Evolutionary conservation across 495 filamentous ascomycete species (phyloP), one percentile per base, ranked within the genome.

Genomic region (Tuber magnatum): DNA sequence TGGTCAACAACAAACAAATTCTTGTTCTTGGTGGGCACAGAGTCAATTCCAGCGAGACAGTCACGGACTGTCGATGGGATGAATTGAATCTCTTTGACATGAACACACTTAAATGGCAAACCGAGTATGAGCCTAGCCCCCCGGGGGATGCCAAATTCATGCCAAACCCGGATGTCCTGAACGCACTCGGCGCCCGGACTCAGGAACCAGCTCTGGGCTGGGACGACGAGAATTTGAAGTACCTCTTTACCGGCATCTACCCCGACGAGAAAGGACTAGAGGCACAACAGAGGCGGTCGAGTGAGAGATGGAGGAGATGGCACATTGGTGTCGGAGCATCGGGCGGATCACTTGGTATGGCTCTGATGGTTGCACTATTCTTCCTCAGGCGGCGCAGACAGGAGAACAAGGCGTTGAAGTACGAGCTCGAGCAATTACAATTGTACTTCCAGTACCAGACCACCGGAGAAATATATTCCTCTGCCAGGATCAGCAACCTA

Each of bases 31-130:
- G 72, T 3, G 72, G 72, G 16, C 44, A 51, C 32, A 40, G 40
- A 16, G 72, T 73, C 72, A 68, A 73, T n/a, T 51, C 72, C 7
- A 73, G 44, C 42, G 46, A 73, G 56, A 44, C 70, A 20, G 12
- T 28, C 41, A 56, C 16, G n/a, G 32, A 51, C 38, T 73, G 72
- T 38, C 20, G 24, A 12, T 73, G 56, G 44, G 72, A 73, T n/a
- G 72, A 73, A 51, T n/a, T 73, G 39, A 51, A 68, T 43, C 32
- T 73, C 42, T 73, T 73, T 39, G 72, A 73, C 48, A 73, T 73
- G 72, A 51, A 51, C 28, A 68, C 41, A 2, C 42, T 73, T 32
- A 38, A 42, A 39, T 73, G 72, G 72, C 1, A 61, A 43, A 40
- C 16, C 16, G 24, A 32, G 16, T 73, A 69, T 28, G 1, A 7